These are phyloP conservation scores for Vanrija sp. DNA, from an alignment of 1,284 basidiomycete genomes.

Conservation along the genomic window DNA sequence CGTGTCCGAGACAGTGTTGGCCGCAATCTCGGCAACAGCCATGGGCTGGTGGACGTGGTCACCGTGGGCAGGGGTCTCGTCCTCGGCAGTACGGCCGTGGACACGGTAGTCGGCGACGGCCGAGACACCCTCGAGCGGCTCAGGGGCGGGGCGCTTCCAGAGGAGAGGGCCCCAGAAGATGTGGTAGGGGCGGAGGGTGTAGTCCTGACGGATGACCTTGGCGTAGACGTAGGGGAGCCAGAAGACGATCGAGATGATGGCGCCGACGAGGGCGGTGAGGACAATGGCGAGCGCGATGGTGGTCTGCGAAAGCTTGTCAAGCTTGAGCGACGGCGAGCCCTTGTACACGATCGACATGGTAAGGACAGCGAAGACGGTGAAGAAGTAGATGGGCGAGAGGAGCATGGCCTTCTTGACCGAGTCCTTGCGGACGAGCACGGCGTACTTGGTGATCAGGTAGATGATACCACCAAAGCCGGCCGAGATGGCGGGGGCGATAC, in stretches of 20 bases:
- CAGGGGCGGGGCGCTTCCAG: slow-evolving; percentile 49
- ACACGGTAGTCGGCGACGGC: slow-evolving; percentile 11
- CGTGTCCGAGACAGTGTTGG: neutral
- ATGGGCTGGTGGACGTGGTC: slow-evolving; percentile 2
- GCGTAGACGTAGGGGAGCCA: slow-evolving; percentile 53
- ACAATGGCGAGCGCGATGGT: slow-evolving; percentile 49
- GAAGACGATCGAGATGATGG: slow-evolving; percentile 49
- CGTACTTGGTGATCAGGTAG: slow-evolving; percentile 49
- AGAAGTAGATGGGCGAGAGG: slow-evolving; percentile 50
- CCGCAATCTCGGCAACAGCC: neutral
- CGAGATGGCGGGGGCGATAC: slow-evolving; percentile 45
- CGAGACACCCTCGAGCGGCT: slow-evolving; percentile 2
- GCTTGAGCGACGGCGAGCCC: slow-evolving; percentile 45
- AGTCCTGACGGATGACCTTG: slow-evolving; percentile 52
- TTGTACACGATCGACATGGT: slow-evolving; percentile 47
- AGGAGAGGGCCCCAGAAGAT: slow-evolving; percentile 53
- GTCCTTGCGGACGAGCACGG: slow-evolving; percentile 46
- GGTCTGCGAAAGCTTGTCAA: slow-evolving; percentile 37
- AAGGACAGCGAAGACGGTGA: slow-evolving; percentile 37
- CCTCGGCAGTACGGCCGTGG: slow-evolving; percentile 4
- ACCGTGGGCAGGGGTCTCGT: neutral
- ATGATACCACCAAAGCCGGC: slow-evolving; percentile 49
- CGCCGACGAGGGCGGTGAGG: slow-evolving; percentile 48
- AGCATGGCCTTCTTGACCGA: slow-evolving; percentile 41
- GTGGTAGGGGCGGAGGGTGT: slow-evolving; percentile 50